Base-by-base conservation (phyloP, 129 eudicot species). In the Tagetes erecta region DNA sequence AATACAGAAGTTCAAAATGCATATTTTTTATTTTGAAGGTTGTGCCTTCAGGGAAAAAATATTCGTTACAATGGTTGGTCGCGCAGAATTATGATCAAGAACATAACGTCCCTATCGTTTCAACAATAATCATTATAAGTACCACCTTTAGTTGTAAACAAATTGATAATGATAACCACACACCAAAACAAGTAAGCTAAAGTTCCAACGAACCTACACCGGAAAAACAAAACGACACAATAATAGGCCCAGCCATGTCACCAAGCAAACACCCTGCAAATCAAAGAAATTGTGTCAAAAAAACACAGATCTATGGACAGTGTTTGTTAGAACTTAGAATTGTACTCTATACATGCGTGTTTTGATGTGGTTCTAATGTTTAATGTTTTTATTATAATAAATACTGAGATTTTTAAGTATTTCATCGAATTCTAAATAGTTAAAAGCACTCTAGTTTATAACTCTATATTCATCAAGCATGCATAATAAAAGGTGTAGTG, bases 221-320 rank as follows among this genome's bases (percentile, higher is more conserved):
- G 47, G 78, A 84, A n/a, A 81, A 82, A 53, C 86, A 88, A 68
- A 79, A 65, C 13, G 96, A 73, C 59, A 88, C 86, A 8, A 94
- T 76, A 41, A 80, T 37, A 4, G 98, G 98, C 42, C 97, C 98
- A 0, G 87, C 83, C 83, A 94, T 56, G 80, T 90, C 98, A 41
- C 98, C 98, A 36, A 86, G 49, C 47, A 86, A 81, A 79, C 98
- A 90, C 37, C 98, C 98, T 90, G 87, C 70, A 74, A 51, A 72
- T 70, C 76, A 76, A 27, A 1, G 33, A 77, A 68, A 74, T 27
- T 3, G 40, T 47, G 36, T 42, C 39, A 78, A 40, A 8, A 47
- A 77, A 20, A 8, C 55, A 42, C 0, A n/a, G 31, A 49, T 47
- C 14, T 7, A 33, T 0, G 27, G 38, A 27, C 27, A 37, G 65